Evolutionary conservation across 805 yeast genomes (phyloP), one percentile per base, ranked within the genome.

Genomic region (Komagataella ulmi): DNA sequence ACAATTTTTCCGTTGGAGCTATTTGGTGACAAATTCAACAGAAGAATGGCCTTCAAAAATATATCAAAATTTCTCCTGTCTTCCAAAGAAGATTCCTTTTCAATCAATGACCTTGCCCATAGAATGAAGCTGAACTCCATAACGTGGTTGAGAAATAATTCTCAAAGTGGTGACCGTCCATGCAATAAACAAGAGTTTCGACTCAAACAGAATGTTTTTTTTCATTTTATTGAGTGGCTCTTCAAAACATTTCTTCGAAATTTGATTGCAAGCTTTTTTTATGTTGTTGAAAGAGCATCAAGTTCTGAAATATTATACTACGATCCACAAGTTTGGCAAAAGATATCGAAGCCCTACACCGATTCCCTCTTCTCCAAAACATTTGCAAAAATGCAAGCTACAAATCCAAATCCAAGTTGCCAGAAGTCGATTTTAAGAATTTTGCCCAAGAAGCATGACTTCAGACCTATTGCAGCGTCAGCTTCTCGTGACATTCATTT

Each of bases 301-400:
- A 60, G 68, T 0, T 64, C 61, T 7, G 64, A 65, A 3, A 53
- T 78, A 0, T 51, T 71, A 0, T 86, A 70, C 59, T 86, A 76
- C 58, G 72, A 82, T 17, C 88, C 81, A 51, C 69, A 66, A 21
- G 63, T 68, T 1, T 88, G 96, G 95, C 59, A 56, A 7, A 46
- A 47, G 43, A 63, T 76, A 17, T 67, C 78, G 2, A 57, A 57
- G 10, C 64, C 65, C 0, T 83, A 75, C 68, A 60, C 73, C 50
- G 59, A 63, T 3, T 55, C 52, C 12, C 85, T 84, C 58, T 62
- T 67, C 36, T 56, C 58, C 0, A 61, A 63, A 3, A 68, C 70
- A 55, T 62, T 83, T 24, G 49, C 52, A 1, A 57, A 57, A 43
- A 53, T 58, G 21, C 43, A 48, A 2, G 53, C 54, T 6, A 24